Conservation (phyloP, 2,329 filamentous ascomycete species). For the Penicillium thymicola region DNA sequence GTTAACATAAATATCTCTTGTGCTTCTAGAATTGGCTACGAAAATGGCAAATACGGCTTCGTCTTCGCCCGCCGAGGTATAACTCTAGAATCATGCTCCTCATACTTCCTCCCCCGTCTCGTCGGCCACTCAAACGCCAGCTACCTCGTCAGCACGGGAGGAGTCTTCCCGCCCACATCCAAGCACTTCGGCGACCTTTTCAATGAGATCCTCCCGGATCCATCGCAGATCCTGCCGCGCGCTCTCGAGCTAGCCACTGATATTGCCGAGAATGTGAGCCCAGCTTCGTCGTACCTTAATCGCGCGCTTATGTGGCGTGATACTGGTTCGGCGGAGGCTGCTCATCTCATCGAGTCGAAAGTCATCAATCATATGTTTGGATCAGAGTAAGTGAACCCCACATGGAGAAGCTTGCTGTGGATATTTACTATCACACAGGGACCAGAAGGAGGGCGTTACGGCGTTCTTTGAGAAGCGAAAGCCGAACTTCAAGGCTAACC, state of each 20-base stretch:
- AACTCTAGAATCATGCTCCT: conserved; percentile 68
- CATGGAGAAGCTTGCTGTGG: neutral
- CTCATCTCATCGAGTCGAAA: conserved; percentile 63
- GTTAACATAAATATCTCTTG: neutral
- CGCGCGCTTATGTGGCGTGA: conserved; percentile 65
- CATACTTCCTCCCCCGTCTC: conserved; percentile 68
- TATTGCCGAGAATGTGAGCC: conserved; percentile 63
- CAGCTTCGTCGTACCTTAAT: conserved; percentile 63
- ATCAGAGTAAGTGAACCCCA: conserved; percentile 20
- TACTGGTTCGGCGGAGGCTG: conserved; percentile 59
- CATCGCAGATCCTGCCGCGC: conserved; percentile 59
- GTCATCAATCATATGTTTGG: conserved; percentile 42
- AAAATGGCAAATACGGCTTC: conserved; percentile 66
- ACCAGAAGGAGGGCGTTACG: conserved; percentile 64
- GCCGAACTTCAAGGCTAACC: conserved; percentile 59
- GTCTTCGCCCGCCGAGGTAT: conserved; percentile 70
- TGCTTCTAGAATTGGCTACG: conserved; percentile 49
- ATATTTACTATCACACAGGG: conserved; percentile 40
- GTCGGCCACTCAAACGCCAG: conserved; percentile 51
- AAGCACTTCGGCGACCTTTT: conserved; percentile 56
- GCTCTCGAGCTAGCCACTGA: conserved; percentile 66
- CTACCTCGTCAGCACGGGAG: conserved; percentile 59
- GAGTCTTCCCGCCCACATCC: conserved; percentile 54
- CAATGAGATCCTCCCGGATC: conserved; percentile 58
- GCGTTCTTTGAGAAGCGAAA: conserved; percentile 69